Base-by-base conservation (phyloP, 371 early-diverging fungal genomes). In the Massospora cicadina region DNA sequence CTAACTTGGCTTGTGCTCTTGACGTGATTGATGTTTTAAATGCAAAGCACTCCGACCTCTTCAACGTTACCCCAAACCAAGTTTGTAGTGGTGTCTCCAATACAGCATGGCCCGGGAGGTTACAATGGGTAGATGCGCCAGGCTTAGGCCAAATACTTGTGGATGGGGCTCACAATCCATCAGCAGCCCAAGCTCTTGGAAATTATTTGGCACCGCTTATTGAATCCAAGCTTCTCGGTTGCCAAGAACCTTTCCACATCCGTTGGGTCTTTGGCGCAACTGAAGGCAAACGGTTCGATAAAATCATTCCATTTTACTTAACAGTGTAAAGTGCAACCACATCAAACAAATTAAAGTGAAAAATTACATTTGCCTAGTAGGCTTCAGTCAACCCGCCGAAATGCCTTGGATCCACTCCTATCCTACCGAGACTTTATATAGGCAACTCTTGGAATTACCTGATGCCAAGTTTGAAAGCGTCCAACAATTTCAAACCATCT, bases 151-250 rank as follows among this genome's bases (percentile, higher is more conserved):
- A 70, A 67, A 66, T 91, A 5, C 71, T 92, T 23, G 77, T 89
- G 0, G 93, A 95, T 68, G 96, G 93, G 10, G 91, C 93, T 0
- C 94, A 95, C 70, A 95, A 95, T 70, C 75, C 77, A 59, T 81
- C 82, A 1, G 89, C 91, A 0, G 82, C 87, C 0, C 58, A 65
- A 13, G 84, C 76, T 1, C 72, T 95, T 27, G 70, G 82, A 2
- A 68, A 68, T 1, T 89, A 81, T 70, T 71, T 91, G 2, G 81
- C 86, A 65, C 65, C 72, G 12, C 53, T 72, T 31, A 30, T 65
- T 65, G 59, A 54, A 56, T 65, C 32, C 25, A 57, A 43, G 58
- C 60, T 27, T 33, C 17, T 17, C 5, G 10, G 17, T 43, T 5
- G 5, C 17, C 10, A 55, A 60, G 32, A 55, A 10, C 24, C n/a